Evolutionary conservation across 768 basidiomycete species (phyloP), one percentile per base, ranked within the genome.

Genomic region (Agaricus subrufescens): DNA sequence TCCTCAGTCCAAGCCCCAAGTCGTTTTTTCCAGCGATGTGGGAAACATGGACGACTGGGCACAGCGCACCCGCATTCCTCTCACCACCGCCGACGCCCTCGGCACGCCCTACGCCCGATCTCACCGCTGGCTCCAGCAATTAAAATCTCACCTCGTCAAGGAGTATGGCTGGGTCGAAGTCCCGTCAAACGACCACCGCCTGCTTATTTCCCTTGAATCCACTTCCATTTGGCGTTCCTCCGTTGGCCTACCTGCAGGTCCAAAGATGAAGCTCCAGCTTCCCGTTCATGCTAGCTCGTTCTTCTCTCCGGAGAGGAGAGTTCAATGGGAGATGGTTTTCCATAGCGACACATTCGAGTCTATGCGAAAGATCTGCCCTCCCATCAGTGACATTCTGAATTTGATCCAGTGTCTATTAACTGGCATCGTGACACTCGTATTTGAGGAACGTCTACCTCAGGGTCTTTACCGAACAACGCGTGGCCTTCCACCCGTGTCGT

Each of bases 301-400:
- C 71, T 93, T 92, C 73, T 87, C 86, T 48, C 89, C 89, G 10
- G 88, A 92, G 67, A 75, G 90, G 62, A 83, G 88, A 58, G 81
- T 91, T 46, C 89, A 91, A 67, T 93, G 91, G 90, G 83, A 91
- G 68, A 91, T 91, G 89, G 88, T 91, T 63, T 93, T 93, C 66
- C 89, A 87, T 67, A 83, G 81, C 64, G 86, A 87, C 69, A 82
- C 84, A 50, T 88, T 87, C 70, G 85, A 85, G 63, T 84, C 82
- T 29, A 79, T 86, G 54, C 77, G 86, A 34, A 84, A 85, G 68
- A 80, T 84, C 61, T 81, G 83, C 54, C 79, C 81, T 30, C 86
- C 86, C 47, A 80, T 88, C 67, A 82, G 79, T 69, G 86, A 87
- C 67, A 84, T 88, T 61, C 74, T 87, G 57, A 78, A 78, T 66